Conservation (phyloP, 352 stramenopile genomes). For the Thraustotheca clavata region DNA sequence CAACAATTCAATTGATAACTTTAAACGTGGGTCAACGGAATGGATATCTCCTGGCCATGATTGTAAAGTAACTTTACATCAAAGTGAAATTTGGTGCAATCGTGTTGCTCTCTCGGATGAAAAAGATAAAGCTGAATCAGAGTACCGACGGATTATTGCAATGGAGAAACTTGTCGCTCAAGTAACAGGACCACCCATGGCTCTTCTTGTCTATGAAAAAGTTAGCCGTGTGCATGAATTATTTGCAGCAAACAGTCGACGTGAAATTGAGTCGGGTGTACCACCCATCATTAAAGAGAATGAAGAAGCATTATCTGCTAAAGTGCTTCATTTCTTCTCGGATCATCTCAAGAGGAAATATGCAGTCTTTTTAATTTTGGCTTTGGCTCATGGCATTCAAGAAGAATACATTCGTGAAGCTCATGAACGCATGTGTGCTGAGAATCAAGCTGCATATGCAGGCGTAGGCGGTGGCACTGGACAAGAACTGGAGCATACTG, state of each 20-base stretch:
- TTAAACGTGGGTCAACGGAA: not conserved
- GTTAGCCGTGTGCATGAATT: slow-evolving; percentile 82
- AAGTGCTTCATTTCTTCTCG: slow-evolving; percentile 74
- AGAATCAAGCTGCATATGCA: slow-evolving; percentile 62
- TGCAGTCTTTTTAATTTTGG: slow-evolving; percentile 78
- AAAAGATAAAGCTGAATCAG: slow-evolving; percentile 77
- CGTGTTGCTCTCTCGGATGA: slow-evolving; percentile 57
- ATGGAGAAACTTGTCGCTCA: slow-evolving; percentile 81
- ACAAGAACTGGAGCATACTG: not conserved
- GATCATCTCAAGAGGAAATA: slow-evolving; percentile 85
- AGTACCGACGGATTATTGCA: slow-evolving; percentile 67
- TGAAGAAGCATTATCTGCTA: slow-evolving; percentile 33
- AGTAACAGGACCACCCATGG: slow-evolving; percentile 69
- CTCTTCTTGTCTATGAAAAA: slow-evolving; percentile 83
- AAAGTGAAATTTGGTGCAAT: slow-evolving; percentile 82
- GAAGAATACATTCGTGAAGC: slow-evolving; percentile 74
- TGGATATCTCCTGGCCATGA: slow-evolving; percentile 81
- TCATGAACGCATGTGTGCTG: slow-evolving; percentile 71
- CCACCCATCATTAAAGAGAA: slow-evolving; percentile 31
- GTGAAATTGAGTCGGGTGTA: slow-evolving; percentile 49
- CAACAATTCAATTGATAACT: not conserved
- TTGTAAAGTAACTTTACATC: slow-evolving; percentile 67
- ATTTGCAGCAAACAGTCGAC: slow-evolving; percentile 66
- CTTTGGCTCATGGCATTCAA: slow-evolving; percentile 58
- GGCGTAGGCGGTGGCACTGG: slow-evolving; percentile 65